A percentile compares a stretch with the other conserved stretches of the same genome.
phyloP scores from a whole-genome alignment of 2,329 filamentous ascomycete genomes.

The Ophiostoma piceae region DNA sequence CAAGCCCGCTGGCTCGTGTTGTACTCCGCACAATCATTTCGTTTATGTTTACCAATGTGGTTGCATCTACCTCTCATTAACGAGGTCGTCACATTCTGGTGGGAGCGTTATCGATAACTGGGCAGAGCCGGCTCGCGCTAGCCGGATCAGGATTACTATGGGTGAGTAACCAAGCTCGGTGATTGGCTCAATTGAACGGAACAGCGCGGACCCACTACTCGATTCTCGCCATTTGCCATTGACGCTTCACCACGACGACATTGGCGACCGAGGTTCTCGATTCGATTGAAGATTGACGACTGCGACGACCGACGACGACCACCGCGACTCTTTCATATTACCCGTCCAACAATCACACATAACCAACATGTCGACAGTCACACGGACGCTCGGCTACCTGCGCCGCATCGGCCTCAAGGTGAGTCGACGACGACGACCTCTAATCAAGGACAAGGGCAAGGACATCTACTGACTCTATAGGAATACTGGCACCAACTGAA shows the following conservation, averaged over 20 bases:
- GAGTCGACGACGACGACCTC: constrained; percentile 23
- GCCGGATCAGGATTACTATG: background rate
- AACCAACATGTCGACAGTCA: constrained; percentile 79
- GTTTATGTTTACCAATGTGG: too few relatives aligned
- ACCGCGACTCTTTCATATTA: background rate
- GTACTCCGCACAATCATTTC: constrained; percentile 9
- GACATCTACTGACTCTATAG: constrained; percentile 42
- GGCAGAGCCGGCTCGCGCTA: background rate
- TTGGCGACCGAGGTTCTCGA: background rate
- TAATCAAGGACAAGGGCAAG: background rate
- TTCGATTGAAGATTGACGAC: background rate
- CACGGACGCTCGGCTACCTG: constrained; percentile 80
- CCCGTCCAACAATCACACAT: background rate
- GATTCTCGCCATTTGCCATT: constrained; percentile 12
- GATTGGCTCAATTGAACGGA: constrained; percentile 24
- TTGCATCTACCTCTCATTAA: background rate
- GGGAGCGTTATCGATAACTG: background rate
- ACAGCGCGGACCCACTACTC: constrained; percentile 17
- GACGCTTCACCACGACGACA: background rate
- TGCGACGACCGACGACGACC: background rate
- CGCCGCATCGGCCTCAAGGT: constrained; percentile 87
- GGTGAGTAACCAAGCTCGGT: constrained; percentile 24
- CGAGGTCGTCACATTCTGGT: background rate
- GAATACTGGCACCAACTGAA: constrained; percentile 90
- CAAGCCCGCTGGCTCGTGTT: background rate